Conservation (phyloP, 192 early-diverging fungal genomes). For the Hyaloraphidium curvatum region DNA sequence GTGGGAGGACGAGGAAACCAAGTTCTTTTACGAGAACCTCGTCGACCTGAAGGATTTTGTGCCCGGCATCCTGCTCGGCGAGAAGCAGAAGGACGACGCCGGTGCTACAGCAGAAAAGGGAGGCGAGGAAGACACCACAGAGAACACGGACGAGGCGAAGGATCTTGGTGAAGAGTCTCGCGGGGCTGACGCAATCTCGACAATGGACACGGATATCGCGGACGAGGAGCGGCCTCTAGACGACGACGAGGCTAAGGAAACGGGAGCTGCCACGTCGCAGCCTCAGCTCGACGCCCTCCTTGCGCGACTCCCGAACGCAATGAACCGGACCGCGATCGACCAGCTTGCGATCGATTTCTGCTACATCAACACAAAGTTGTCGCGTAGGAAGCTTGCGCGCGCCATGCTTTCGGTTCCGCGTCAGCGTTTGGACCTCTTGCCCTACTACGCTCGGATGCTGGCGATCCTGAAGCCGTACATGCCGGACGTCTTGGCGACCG, state of each 20-base stretch:
- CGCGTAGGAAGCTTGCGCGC: slow-evolving; percentile 55
- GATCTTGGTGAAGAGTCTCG: slow-evolving; percentile 2
- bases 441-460: slow-evolving; percentile 79
- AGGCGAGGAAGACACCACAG: slow-evolving; percentile 7
- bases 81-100: slow-evolving; percentile 18
- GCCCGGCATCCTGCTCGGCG: slow-evolving; percentile 61
- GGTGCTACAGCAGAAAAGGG: slow-evolving; percentile 14
- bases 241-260: background rate
- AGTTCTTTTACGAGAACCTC: slow-evolving; percentile 73
- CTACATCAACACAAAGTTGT: slow-evolving; percentile 63
- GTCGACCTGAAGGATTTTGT: slow-evolving; percentile 59
- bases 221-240: too few species aligned
- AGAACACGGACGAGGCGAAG: background rate
- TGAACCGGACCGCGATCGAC: slow-evolving; percentile 74
- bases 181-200: background rate
- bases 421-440: slow-evolving; percentile 60
- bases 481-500: slow-evolving; percentile 57
- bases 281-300: slow-evolving; percentile 40
- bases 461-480: slow-evolving; percentile 71
- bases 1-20: slow-evolving; percentile 91
- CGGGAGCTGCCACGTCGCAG: background rate
- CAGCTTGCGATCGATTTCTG: slow-evolving; percentile 82
- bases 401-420: slow-evolving; percentile 61
- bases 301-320: slow-evolving; percentile 45
- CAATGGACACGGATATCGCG: background rate